Evolutionary conservation across 495 filamentous ascomycete genomes (phyloP), one percentile per base, ranked within the genome.

Genomic region (Neurospora hispaniola): DNA sequence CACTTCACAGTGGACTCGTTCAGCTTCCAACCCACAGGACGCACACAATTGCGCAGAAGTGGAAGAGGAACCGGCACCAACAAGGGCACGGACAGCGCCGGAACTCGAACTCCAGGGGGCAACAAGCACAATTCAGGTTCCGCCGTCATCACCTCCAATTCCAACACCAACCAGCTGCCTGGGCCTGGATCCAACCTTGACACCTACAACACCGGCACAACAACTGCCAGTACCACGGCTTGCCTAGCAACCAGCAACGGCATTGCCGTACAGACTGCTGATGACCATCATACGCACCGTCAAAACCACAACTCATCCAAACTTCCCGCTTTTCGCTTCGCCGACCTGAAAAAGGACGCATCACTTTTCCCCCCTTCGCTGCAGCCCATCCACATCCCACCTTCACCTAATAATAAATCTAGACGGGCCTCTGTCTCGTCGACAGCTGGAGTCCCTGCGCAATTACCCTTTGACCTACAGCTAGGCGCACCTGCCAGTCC

Each of bases 271-370:
- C 39, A 72, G 54, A 38, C 27, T 66, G 14, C 6, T 16, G 27
- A 8, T 38, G 54, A 66, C 31, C 54, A 66, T 66, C 83, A 86
- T 74, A 76, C 81, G 41, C 84, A 86, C 73, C 84, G 85, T 74
- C 83, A 84, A 70, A 83, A 78, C 73, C 81, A 86, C 76, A 86
- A 82, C 42, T 84, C 84, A 16, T 85, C 84, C 71, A 86, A 85
- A 71, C 78, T 86, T 70, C 84, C 85, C 35, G 79, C 84, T 38
- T 86, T 80, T 73, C 83, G 85, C 54, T 85, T 86, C 74, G 81
- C 80, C 71, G 85, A 86, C 78, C 78, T 83, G 54, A 83, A 82
- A 71, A 84, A 82, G 72, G 79, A 84, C 70, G 74, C 79, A 48
- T 77, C 79, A 54, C 68, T 79, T 69, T 66, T 66, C 54, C 54